A percentile compares a stretch with the other conserved stretches of the same genome.
Evolutionary conservation across 176 grass and related monocot genomes (phyloP).

Genomic region (Tillandsia fasciculata): DNA sequence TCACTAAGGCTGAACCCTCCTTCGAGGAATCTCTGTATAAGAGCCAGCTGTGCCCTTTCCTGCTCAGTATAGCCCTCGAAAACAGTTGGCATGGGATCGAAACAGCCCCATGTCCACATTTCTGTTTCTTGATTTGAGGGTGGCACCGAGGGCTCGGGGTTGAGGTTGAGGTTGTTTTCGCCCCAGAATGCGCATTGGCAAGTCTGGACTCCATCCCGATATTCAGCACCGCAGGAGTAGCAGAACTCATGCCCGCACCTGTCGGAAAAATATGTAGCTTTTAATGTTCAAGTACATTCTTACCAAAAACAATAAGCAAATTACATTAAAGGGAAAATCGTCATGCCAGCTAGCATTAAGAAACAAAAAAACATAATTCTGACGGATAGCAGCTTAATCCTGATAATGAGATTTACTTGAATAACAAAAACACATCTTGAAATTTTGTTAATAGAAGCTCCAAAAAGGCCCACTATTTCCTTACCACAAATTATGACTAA

Average conservation of each 20-base stretch:
- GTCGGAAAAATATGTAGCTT: constrained; percentile 10
- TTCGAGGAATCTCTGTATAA: constrained; percentile 80
- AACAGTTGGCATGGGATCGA: constrained; percentile 52
- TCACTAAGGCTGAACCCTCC: constrained; percentile 81
- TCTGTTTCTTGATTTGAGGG: constrained; percentile 53
- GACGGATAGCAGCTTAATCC: too few relatives aligned
- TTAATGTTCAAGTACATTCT: not conserved
- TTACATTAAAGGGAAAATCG: not conserved
- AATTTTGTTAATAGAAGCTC: too few relatives aligned
- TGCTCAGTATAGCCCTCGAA: constrained; percentile 91
- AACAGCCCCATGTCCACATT: constrained; percentile 85
- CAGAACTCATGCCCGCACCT: constrained; percentile 99
- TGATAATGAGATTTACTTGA: too few relatives aligned
- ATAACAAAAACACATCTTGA: too few relatives aligned
- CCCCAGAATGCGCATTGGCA: constrained; percentile 89
- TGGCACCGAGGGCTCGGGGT: constrained; percentile 14
- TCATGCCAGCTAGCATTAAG: too few relatives aligned
- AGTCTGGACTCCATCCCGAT: constrained; percentile 53
- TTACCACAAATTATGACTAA: too few relatives aligned
- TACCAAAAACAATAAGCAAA: not conserved
- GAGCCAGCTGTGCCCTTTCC: constrained; percentile 77
- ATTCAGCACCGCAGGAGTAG: constrained; percentile 77
- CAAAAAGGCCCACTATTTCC: too few relatives aligned
- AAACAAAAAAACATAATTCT: too few relatives aligned
- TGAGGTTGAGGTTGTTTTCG: constrained; percentile 26